phyloP scores from a whole-genome alignment of 768 basidiomycete genomes.

The Phallus indusiatus region DNA sequence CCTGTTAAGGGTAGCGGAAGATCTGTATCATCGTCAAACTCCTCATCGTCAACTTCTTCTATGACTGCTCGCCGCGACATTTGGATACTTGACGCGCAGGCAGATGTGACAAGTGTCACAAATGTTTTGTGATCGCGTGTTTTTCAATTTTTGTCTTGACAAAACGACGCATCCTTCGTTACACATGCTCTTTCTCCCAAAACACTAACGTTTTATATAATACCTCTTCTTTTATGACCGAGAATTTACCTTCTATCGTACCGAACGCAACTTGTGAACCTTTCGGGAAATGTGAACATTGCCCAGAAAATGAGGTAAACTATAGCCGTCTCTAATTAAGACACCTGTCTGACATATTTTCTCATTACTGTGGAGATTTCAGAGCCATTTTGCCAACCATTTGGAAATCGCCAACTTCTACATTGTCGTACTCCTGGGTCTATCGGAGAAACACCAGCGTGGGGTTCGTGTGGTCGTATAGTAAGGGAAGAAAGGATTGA shows the following conservation, averaged over 20 bases:
- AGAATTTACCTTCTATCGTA: not conserved
- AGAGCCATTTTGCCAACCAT: constrained; percentile 92
- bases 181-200: not conserved
- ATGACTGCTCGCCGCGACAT: constrained; percentile 70
- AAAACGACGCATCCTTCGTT: not conserved
- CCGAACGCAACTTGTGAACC: constrained; percentile 32
- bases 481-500: constrained; percentile 69
- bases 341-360: not conserved
- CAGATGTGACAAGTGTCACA: constrained; percentile 5
- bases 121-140: not conserved
- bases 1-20: constrained; percentile 70
- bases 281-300: constrained; percentile 51
- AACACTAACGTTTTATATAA: not conserved
- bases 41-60: constrained; percentile 90
- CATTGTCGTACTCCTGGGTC: constrained; percentile 50
- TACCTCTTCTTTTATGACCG: not conserved
- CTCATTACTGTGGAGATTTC: constrained; percentile 41
- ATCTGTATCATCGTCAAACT: constrained; percentile 94
- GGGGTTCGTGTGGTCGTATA: constrained; percentile 91
- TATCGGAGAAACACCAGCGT: constrained; percentile 55
- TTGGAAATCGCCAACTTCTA: constrained; percentile 83
- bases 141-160: not conserved
- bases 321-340: not conserved
- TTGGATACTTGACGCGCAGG: constrained; percentile 9
- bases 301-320: constrained; percentile 53